Conservation (phyloP, 495 filamentous ascomycete species). For the Collariella sp. region DNA sequence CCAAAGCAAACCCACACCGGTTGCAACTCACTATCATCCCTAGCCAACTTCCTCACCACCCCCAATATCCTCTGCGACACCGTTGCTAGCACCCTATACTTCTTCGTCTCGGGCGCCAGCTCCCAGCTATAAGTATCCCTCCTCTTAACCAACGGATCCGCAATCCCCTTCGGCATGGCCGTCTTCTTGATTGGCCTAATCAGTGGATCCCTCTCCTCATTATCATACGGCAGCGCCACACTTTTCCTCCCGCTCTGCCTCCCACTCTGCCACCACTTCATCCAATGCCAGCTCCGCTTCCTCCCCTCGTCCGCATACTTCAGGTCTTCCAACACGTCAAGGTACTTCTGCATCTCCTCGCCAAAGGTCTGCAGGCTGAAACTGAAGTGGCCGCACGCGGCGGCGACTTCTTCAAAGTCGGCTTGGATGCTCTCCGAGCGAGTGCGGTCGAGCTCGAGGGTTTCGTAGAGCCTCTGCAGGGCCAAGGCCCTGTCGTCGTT, state of each 20-base stretch:
- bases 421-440: constrained; percentile 67
- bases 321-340: constrained; percentile 78
- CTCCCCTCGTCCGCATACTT: constrained; percentile 55
- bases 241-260: constrained; percentile 17
- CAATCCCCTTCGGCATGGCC: constrained; percentile 40
- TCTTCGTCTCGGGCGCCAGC: constrained; percentile 28
- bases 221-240: constrained; percentile 41
- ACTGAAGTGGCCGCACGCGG: constrained; percentile 90
- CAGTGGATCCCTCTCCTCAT: constrained; percentile 39
- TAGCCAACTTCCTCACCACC: constrained; percentile 34
- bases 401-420: constrained; percentile 92
- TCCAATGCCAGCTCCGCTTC: constrained; percentile 73
- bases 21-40: constrained; percentile 40
- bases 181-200: constrained; percentile 37
- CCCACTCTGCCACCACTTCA: constrained; percentile 62
- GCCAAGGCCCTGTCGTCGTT: constrained; percentile 63
- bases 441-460: constrained; percentile 56
- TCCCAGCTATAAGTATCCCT: constrained; percentile 38
- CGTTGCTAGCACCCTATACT: constrained; percentile 26
- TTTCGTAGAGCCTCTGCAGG: constrained; percentile 67
- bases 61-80: constrained; percentile 33
- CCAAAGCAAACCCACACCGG: too few species aligned
- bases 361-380: constrained; percentile 83
- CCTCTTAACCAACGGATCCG: constrained; percentile 36
- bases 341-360: constrained; percentile 72